Base-by-base conservation (phyloP, 2,329 filamentous ascomycete species). In the Leptographium flavum region DNA sequence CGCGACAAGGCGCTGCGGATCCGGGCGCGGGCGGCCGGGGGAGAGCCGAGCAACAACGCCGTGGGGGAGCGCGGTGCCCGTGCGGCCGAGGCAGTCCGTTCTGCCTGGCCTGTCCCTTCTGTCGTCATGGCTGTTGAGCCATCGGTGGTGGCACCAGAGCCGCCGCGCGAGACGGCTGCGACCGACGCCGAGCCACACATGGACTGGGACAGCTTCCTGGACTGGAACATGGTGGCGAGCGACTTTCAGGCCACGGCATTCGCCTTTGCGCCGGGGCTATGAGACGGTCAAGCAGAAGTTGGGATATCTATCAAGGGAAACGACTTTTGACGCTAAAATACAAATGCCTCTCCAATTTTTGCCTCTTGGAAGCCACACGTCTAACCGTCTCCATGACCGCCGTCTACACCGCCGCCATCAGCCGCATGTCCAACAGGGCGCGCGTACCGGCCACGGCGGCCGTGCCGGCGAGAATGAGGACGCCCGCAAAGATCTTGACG, bases 401-500 rank as follows among this genome's bases (percentile, higher is more conserved):
- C 13, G 5, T 25, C n/a, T 31, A 40, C 9, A 25, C 30, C 3
- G 21, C 53, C 2, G 50, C 53, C 6, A 38, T 28, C 10, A 58
- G 38, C 25, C 55, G 57, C 43, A 48, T 53, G 1, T 57, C 58
- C 0, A 59, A 57, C 27, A 51, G 51, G 14, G 50, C 45, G 32
- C 60, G 56, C 7, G 56, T 53, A 2, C 49, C 36, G 3, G 56
- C 8, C 2, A 58, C 51, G 31, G 55, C 49, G 2, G 50, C 49
- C 13, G 58, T 60, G 13, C 60, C 61, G 2, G 48, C 51, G 3
- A 61, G 13, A 32, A 58, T 57, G 14, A 61, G 53, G 2, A 60
- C 53, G 5, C 59, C 61, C 0, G 56, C 50, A 43, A 66, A 66
- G 4, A 64, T 48, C 52, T 66, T 66, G 31, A 64, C 53, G 3